Conservation (phyloP, 495 filamentous ascomycete species). For the Aspergillus sparsus region DNA sequence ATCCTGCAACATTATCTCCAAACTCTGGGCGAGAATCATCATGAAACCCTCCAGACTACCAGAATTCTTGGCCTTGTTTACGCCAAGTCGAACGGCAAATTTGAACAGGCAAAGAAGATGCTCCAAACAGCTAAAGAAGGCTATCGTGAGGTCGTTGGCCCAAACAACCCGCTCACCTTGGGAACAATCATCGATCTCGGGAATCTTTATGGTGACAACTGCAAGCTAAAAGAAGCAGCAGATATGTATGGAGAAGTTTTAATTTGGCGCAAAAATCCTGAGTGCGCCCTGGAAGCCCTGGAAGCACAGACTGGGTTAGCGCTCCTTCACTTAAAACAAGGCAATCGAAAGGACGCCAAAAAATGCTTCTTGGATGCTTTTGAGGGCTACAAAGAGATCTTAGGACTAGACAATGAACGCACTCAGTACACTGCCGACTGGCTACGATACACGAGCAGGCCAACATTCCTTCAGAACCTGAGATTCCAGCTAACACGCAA, state of each 20-base stretch:
- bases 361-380: not conserved
- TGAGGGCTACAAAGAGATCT: not conserved
- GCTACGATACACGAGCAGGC: not conserved
- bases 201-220: not conserved
- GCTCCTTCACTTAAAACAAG: not conserved
- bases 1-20: not conserved
- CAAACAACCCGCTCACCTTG: not conserved
- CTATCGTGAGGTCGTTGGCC: not conserved
- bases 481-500: not conserved
- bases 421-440: not conserved
- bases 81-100: not conserved
- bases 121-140: not conserved
- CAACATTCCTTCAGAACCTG: not conserved
- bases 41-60: not conserved
- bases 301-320: not conserved
- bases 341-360: not conserved
- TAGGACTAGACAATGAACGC: not conserved
- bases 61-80: slow-evolving; percentile 2
- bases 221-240: not conserved
- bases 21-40: not conserved
- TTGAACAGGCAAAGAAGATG: not conserved
- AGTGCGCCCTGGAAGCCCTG: not conserved
- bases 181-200: not conserved
- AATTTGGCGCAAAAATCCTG: not conserved
- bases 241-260: not conserved